Conservation (phyloP, 192 early-diverging fungal species). For the Obelidium mucronatum region DNA sequence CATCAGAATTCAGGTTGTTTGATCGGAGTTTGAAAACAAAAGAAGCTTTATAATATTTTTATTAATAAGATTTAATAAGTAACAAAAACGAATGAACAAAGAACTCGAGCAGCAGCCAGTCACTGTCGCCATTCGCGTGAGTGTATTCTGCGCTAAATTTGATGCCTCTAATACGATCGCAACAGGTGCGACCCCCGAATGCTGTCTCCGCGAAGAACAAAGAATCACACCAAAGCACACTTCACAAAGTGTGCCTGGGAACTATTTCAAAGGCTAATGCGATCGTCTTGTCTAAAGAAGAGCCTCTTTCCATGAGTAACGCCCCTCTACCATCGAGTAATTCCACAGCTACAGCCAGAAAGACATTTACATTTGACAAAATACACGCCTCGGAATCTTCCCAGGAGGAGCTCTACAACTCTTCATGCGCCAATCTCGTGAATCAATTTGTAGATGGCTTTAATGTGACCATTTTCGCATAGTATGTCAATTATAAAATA, state of each 20-base stretch:
- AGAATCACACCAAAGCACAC: background rate
- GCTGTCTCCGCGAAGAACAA: conserved; percentile 70
- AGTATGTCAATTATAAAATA: conserved; percentile 37
- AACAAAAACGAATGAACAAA: background rate
- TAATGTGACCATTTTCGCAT: conserved; percentile 93
- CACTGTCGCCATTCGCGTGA: conserved; percentile 25
- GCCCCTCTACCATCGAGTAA: background rate
- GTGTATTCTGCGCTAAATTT: background rate
- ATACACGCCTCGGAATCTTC: conserved; percentile 63
- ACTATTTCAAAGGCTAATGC: background rate
- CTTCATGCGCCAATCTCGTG: conserved; percentile 63
- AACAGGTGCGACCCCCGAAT: conserved; percentile 66
- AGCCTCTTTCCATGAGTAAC: background rate
- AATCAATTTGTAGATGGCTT: conserved; percentile 87
- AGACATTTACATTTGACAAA: conserved; percentile 71
- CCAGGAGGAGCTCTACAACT: conserved; percentile 69
- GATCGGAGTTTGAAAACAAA: too few relatives aligned
- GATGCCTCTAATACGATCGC: too few relatives aligned
- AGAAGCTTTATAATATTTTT: too few relatives aligned
- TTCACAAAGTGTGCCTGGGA: conserved; percentile 13
- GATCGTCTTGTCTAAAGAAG: background rate
- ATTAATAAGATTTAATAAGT: too few relatives aligned
- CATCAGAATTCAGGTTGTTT: too few relatives aligned
- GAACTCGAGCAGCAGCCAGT: conserved; percentile 7
- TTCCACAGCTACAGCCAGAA: background rate